These are phyloP conservation scores for Venturiaceae sp. DNA, from an alignment of 2,329 filamentous ascomycete genomes.

Conservation along the genomic window DNA sequence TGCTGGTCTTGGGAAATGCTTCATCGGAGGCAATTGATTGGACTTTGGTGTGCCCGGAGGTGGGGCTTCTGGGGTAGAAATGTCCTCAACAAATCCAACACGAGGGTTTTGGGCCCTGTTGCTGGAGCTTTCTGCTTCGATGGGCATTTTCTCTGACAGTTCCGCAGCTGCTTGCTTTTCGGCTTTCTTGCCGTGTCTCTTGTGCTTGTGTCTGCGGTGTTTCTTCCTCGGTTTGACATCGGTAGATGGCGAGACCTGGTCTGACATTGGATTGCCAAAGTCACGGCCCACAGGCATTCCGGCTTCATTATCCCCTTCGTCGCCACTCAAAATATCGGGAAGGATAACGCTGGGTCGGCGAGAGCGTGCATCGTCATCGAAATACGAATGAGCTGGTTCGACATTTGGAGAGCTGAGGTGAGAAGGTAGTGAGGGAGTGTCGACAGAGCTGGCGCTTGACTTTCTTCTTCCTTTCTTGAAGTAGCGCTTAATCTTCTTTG, in stretches of 20 bases:
- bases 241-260: slow-evolving; percentile 13
- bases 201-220: slow-evolving; percentile 33
- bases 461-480: slow-evolving; percentile 62
- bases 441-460: slow-evolving; percentile 62
- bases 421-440: slow-evolving; percentile 40
- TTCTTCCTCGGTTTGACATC: slow-evolving; percentile 29
- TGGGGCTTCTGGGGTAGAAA: slow-evolving; percentile 2
- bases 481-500: slow-evolving; percentile 65
- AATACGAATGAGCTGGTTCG: slow-evolving; percentile 14
- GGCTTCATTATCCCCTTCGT: slow-evolving; percentile 43
- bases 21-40: neutral
- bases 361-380: slow-evolving; percentile 12
- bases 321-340: slow-evolving; percentile 34
- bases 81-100: slow-evolving; percentile 47
- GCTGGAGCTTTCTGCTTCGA: neutral
- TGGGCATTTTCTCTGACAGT: neutral
- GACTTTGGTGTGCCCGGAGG: slow-evolving; percentile 35
- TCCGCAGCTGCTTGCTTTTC: neutral
- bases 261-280: neutral
- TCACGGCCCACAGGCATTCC: slow-evolving; percentile 9
- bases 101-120: slow-evolving; percentile 1
- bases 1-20: slow-evolving; percentile 40
- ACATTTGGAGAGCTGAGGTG: slow-evolving; percentile 34
- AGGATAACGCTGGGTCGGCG: slow-evolving; percentile 15
- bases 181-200: slow-evolving; percentile 20